Percentiles rank a stretch among this genome's conserved stretches.
Evolutionary conservation across 192 early-diverging fungal genomes (phyloP).

Genomic region (Blastocladiella britannica): DNA sequence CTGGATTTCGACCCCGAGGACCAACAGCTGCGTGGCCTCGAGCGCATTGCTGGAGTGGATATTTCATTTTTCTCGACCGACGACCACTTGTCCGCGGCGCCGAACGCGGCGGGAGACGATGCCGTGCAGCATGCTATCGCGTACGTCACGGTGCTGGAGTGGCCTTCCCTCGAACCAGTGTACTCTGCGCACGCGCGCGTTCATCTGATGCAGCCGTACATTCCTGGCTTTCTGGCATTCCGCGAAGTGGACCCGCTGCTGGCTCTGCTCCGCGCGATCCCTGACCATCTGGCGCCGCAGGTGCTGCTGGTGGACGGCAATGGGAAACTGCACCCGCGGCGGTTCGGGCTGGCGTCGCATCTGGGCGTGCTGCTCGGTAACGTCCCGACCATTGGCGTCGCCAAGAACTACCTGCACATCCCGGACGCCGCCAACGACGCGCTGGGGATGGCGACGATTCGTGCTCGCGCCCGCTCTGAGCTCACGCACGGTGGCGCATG

Average conservation of each 20-base stretch:
- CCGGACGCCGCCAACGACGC: conserved; percentile 35
- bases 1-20: too few relatives aligned
- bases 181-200: conserved; percentile 37
- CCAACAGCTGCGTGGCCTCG: too few relatives aligned
- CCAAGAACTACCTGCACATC: conserved; percentile 73
- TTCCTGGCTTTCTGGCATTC: conserved; percentile 79
- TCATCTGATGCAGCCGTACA: conserved; percentile 52
- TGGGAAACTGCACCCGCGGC: conserved; percentile 65
- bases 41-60: not conserved
- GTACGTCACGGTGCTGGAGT: conserved; percentile 1
- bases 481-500: conserved; percentile 17
- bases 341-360: conserved; percentile 74
- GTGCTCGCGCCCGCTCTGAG: too few relatives aligned
- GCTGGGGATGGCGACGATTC: conserved; percentile 19
- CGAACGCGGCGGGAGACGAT: too few relatives aligned
- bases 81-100: not conserved
- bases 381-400: conserved; percentile 68
- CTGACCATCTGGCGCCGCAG: conserved; percentile 39
- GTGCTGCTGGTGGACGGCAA: conserved; percentile 66
- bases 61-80: not conserved
- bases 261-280: conserved; percentile 31
- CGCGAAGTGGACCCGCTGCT: conserved; percentile 51
- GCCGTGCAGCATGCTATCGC: not conserved
- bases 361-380: conserved; percentile 39
- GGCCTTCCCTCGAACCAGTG: conserved; percentile 22